Conservation (phyloP, 208 protist species). For the Leishmania mexicana region DNA sequence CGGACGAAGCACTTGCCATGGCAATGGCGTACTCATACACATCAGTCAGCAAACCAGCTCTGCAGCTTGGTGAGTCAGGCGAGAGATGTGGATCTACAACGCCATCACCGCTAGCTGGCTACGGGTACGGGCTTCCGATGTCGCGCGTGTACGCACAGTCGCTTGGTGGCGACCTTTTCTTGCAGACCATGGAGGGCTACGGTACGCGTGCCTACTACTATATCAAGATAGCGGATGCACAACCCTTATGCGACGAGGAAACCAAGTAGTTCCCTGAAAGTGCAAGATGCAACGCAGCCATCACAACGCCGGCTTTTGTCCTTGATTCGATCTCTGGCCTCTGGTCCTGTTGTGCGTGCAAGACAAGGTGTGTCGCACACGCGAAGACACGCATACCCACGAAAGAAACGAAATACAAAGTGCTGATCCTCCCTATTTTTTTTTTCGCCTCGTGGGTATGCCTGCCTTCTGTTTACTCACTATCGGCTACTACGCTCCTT, state of each 20-base stretch:
- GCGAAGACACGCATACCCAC: not conserved
- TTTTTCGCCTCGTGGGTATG: not conserved
- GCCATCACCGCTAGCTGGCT: constrained; percentile 89
- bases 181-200: constrained; percentile 94
- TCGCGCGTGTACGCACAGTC: constrained; percentile 92
- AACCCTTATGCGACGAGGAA: not conserved
- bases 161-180: constrained; percentile 93
- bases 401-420: not conserved
- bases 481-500: not conserved
- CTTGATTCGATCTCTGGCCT: not conserved
- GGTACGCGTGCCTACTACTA: constrained; percentile 94
- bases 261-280: not conserved
- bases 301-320: not conserved
- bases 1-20: constrained; percentile 67
- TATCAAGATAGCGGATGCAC: constrained; percentile 53
- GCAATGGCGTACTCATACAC: constrained; percentile 95
- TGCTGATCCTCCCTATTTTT: not conserved
- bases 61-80: constrained; percentile 34
- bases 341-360: not conserved
- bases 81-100: constrained; percentile 13
- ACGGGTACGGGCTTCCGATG: constrained; percentile 95
- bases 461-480: not conserved
- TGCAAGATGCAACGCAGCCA: not conserved
- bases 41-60: constrained; percentile 72
- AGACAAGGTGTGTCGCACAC: not conserved